A percentile compares a stretch with the other conserved stretches of the same genome.
Evolutionary conservation across 202 grass and related monocot genomes (phyloP).

Genomic region (Saccharum hybrid): DNA sequence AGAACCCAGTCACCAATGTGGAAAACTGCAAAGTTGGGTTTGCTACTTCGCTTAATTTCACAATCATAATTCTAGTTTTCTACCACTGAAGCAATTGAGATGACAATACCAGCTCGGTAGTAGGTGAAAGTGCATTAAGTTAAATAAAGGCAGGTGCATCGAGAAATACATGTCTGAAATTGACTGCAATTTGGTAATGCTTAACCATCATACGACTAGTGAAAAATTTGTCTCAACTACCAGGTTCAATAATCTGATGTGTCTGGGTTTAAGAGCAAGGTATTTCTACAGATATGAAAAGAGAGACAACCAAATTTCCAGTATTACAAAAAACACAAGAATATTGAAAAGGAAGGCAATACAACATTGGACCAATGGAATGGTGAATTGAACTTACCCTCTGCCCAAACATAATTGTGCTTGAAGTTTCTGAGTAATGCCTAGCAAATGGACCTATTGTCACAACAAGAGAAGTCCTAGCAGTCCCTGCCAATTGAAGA

Average conservation of each 20-base stretch:
- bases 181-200: slow-evolving; percentile 24
- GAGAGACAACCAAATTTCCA: slow-evolving; percentile 29
- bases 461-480: slow-evolving; percentile 93
- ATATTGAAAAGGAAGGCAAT: neutral
- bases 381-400: slow-evolving; percentile 64
- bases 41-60: neutral
- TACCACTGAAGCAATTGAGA: slow-evolving; percentile 34
- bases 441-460: slow-evolving; percentile 86
- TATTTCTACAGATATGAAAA: slow-evolving; percentile 29
- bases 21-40: slow-evolving; percentile 17
- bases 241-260: slow-evolving; percentile 15
- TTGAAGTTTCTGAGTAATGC: slow-evolving; percentile 97
- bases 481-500: slow-evolving; percentile 69
- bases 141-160: neutral
- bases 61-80: neutral
- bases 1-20: neutral
- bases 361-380: slow-evolving; percentile 20
- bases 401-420: slow-evolving; percentile 93
- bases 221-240: neutral
- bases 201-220: slow-evolving; percentile 24
- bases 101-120: slow-evolving; percentile 12
- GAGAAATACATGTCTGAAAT: neutral
- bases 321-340: slow-evolving; percentile 2
- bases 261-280: neutral
- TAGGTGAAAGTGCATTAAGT: slow-evolving; percentile 15